Conservation (phyloP, 2,329 filamentous ascomycete genomes). For the Pezicula radicicola region DNA sequence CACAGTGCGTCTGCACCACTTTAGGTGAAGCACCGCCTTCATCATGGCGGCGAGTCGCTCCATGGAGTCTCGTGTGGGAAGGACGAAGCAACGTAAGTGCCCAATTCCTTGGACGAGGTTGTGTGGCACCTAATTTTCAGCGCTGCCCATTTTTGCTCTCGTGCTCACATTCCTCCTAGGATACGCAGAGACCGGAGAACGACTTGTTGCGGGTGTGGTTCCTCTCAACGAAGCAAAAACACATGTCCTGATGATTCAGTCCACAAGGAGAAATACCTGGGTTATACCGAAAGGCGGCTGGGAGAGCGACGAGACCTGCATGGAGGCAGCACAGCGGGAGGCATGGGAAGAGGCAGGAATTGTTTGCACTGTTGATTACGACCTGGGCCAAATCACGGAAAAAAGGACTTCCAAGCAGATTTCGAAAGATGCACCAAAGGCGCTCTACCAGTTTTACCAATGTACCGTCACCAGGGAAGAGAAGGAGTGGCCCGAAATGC, state of each 20-base stretch:
- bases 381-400: constrained; percentile 84
- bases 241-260: constrained; percentile 91
- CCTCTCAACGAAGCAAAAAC: constrained; percentile 83
- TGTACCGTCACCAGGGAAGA: constrained; percentile 85
- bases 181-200: constrained; percentile 88
- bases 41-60: constrained; percentile 41
- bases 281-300: constrained; percentile 97
- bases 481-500: constrained; percentile 85
- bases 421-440: constrained; percentile 58
- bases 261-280: constrained; percentile 87
- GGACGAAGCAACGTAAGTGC: constrained; percentile 77
- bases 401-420: constrained; percentile 74
- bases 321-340: constrained; percentile 81
- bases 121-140: constrained; percentile 13
- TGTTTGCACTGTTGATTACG: constrained; percentile 76
- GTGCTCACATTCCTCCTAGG: constrained; percentile 51
- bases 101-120: constrained; percentile 13
- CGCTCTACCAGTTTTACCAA: constrained; percentile 79
- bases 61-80: constrained; percentile 73
- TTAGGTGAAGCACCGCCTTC: constrained; percentile 23
- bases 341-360: constrained; percentile 99
- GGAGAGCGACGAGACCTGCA: constrained; percentile 89
- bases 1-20: constrained; percentile 15
- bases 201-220: constrained; percentile 91
- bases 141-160: constrained; percentile 8